Percentiles rank a stretch among this genome's conserved stretches.
Evolutionary conservation across 495 filamentous ascomycete species (phyloP).

Genomic region (Pseudoneurospora amorphoporcata): DNA sequence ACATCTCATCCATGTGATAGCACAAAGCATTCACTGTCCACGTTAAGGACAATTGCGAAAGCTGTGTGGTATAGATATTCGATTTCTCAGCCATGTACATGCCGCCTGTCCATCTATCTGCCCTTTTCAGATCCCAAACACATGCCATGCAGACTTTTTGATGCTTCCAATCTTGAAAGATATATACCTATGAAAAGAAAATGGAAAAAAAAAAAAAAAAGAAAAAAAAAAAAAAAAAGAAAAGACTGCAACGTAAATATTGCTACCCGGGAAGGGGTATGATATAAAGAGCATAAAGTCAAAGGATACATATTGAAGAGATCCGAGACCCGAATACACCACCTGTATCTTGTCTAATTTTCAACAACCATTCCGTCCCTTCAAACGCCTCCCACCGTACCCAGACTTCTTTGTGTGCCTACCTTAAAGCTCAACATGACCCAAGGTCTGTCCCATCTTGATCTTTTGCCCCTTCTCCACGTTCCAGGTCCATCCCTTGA

Average conservation of each 20-base stretch:
- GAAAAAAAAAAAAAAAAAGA: not conserved
- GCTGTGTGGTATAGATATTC: not conserved
- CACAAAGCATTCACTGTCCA: not conserved
- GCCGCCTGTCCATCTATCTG: not conserved
- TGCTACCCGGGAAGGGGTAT: not conserved
- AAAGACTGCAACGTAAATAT: not conserved
- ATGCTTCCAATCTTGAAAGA: not conserved
- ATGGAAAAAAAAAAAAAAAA: not conserved
- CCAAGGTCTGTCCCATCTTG: slow-evolving; percentile 79
- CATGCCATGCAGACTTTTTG: not conserved
- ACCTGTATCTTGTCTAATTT: not conserved
- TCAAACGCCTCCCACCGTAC: not conserved
- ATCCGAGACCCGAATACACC: not conserved
- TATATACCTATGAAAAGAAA: not conserved
- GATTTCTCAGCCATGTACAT: not conserved
- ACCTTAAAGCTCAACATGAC: slow-evolving; percentile 34
- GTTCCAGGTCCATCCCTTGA: slow-evolving; percentile 70
- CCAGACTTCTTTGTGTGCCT: not conserved
- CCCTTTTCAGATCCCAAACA: not conserved
- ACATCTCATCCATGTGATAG: not conserved
- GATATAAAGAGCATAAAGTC: not conserved
- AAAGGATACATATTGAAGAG: not conserved
- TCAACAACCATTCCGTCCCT: not conserved
- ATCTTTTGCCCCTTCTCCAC: slow-evolving; percentile 79
- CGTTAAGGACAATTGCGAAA: not conserved